Percentiles rank a stretch among this genome's conserved stretches.
These are phyloP conservation scores for Tulasnella calospora DNA, from an alignment of 768 basidiomycete species.

Conservation along the genomic window DNA sequence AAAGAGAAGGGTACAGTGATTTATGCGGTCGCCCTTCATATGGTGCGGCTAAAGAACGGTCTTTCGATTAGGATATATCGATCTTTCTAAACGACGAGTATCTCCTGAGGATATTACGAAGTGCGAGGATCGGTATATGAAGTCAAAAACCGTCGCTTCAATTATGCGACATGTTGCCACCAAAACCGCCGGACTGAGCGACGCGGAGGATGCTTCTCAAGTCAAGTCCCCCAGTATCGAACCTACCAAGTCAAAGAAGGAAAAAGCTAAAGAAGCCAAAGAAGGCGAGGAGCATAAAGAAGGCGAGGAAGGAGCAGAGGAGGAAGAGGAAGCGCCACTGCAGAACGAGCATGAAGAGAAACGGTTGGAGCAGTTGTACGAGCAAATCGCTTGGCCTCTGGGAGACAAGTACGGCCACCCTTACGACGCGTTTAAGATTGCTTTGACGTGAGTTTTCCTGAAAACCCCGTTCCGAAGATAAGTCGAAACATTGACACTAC, in stretches of 20 bases:
- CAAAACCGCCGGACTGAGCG: conserved; percentile 42
- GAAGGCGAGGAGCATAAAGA: conserved; percentile 43
- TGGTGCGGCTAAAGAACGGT: not conserved
- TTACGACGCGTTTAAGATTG: conserved; percentile 96
- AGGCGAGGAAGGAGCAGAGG: conserved; percentile 44
- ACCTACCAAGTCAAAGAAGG: conserved; percentile 37
- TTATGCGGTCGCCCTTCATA: not conserved
- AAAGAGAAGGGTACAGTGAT: conserved; percentile 83
- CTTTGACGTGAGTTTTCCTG: conserved; percentile 60
- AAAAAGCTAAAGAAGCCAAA: conserved; percentile 45
- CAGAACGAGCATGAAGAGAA: conserved; percentile 61
- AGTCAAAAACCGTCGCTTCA: conserved; percentile 91
- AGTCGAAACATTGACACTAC: not conserved
- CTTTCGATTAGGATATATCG: conserved; percentile 75
- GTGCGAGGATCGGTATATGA: conserved; percentile 97
- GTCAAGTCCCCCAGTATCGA: conserved; percentile 30
- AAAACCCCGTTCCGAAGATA: not conserved
- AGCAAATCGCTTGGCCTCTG: conserved; percentile 88
- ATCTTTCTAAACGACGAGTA: conserved; percentile 95
- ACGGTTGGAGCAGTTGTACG: conserved; percentile 79
- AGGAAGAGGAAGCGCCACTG: conserved; percentile 41
- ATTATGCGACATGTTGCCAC: conserved; percentile 89
- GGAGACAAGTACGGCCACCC: conserved; percentile 89
- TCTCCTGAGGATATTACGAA: conserved; percentile 98
- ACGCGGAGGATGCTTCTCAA: conserved; percentile 35